phyloP scores from a whole-genome alignment of 257 asterid species.

The Galeopsis tetrahit region DNA sequence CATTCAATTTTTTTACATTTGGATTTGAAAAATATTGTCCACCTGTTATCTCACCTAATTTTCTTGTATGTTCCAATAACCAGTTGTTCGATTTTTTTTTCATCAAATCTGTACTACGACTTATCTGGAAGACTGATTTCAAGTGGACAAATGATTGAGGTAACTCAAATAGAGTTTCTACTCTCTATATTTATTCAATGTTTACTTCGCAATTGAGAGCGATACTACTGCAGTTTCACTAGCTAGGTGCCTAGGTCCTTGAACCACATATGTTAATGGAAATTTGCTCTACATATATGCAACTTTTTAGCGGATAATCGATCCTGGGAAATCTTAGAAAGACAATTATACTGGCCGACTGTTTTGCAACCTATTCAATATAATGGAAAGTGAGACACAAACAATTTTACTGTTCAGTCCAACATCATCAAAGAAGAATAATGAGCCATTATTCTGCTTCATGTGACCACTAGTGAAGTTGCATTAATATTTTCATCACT shows the following conservation, averaged over 20 bases:
- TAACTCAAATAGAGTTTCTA: constrained; percentile 40
- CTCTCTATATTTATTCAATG: constrained; percentile 25
- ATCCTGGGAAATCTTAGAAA: constrained; percentile 19
- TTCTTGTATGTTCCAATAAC: constrained; percentile 66
- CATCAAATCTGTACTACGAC: constrained; percentile 77
- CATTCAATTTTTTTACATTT: constrained; percentile 9
- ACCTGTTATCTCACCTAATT: constrained; percentile 29
- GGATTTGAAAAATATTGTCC: constrained; percentile 30
- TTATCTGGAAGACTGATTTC: constrained; percentile 68
- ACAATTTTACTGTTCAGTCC: neutral
- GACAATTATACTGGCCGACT: constrained; percentile 21
- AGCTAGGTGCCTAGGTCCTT: constrained; percentile 28
- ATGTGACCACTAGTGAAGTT: constrained; percentile 10
- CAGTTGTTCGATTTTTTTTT: constrained; percentile 60
- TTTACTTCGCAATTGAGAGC: constrained; percentile 14
- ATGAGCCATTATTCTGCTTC: constrained; percentile 25
- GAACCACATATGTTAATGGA: constrained; percentile 11
- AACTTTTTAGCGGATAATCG: constrained; percentile 14
- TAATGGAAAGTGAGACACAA: neutral
- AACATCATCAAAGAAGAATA: constrained; percentile 11
- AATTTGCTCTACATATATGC: constrained; percentile 15
- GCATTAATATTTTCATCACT: constrained; percentile 12
- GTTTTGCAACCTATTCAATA: constrained; percentile 18
- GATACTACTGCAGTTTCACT: constrained; percentile 13
- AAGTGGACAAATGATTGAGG: constrained; percentile 78